phyloP scores from a whole-genome alignment of 1,139 yeast genomes.

The Pichia sp. region DNA sequence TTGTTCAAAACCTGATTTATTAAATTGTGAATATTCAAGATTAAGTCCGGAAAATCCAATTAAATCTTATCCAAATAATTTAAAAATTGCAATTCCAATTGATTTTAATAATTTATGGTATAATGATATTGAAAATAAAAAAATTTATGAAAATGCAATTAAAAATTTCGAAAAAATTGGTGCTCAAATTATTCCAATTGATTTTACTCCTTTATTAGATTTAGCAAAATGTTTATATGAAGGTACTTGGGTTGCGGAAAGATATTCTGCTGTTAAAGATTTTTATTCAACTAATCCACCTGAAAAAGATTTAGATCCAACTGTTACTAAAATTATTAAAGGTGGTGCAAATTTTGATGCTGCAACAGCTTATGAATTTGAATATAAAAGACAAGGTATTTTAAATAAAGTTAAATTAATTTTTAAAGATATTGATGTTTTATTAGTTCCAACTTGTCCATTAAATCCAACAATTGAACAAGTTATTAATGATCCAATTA shows the following conservation, averaged over 20 bases:
- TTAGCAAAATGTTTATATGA: constrained; percentile 88
- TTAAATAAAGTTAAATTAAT: constrained; percentile 55
- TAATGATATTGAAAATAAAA: constrained; percentile 73
- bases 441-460: constrained; percentile 91
- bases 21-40: constrained; percentile 75
- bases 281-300: constrained; percentile 75
- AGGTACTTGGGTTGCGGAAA: constrained; percentile 98
- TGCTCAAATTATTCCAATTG: constrained; percentile 52
- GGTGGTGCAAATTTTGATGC: constrained; percentile 77
- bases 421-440: constrained; percentile 59
- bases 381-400: constrained; percentile 74
- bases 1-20: constrained; percentile 65
- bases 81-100: constrained; percentile 63
- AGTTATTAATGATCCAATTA: constrained; percentile 70
- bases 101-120: constrained; percentile 57
- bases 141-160: constrained; percentile 57
- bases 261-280: constrained; percentile 75
- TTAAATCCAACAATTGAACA: constrained; percentile 75
- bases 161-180: constrained; percentile 47
- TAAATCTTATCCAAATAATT: constrained; percentile 49
- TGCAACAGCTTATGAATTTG: constrained; percentile 75
- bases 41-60: constrained; percentile 61
- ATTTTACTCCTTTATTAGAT: constrained; percentile 68
- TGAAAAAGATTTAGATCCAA: constrained; percentile 65
- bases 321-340: constrained; percentile 67